Evolutionary conservation across 768 basidiomycete genomes (phyloP).

Genomic region (Leccinum subtestaceum): DNA sequence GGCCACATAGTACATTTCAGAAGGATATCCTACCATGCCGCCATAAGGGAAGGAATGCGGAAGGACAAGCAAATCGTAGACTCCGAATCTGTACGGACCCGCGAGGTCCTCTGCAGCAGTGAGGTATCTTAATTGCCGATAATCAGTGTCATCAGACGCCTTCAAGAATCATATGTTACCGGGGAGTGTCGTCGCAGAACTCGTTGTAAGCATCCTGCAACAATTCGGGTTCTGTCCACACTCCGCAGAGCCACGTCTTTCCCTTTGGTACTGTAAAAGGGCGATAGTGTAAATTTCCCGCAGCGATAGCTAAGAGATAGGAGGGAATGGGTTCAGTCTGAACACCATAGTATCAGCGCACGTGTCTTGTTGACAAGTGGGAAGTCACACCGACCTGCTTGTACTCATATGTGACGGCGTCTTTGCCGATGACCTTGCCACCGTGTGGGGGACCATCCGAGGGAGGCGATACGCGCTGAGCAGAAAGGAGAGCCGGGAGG

Average conservation of each 20-base stretch:
- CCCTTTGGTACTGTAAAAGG: constrained; percentile 58
- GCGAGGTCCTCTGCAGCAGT: constrained; percentile 68
- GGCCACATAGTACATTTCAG: background rate
- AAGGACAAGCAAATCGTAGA: constrained; percentile 86
- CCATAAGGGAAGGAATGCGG: constrained; percentile 94
- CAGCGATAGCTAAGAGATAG: constrained; percentile 90
- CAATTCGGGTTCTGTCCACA: constrained; percentile 89
- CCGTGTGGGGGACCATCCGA: constrained; percentile 66
- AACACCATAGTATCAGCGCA: background rate
- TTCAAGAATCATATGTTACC: constrained; percentile 36
- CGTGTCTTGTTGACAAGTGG: background rate
- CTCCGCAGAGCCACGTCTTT: constrained; percentile 75
- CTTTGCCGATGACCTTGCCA: constrained; percentile 72
- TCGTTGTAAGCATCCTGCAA: constrained; percentile 81
- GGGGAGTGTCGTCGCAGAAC: constrained; percentile 82
- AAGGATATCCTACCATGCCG: constrained; percentile 60
- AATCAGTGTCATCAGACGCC: background rate
- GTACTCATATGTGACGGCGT: constrained; percentile 72
- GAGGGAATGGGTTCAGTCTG: constrained; percentile 85
- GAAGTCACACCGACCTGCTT: constrained; percentile 55
- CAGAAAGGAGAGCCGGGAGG: constrained; percentile 87
- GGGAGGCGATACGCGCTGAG: constrained; percentile 74
- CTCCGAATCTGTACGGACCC: constrained; percentile 75
- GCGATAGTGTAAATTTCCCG: constrained; percentile 76
- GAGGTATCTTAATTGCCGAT: constrained; percentile 54